phyloP scores from a whole-genome alignment of 768 basidiomycete species.

The Pulveroboletus sp. region DNA sequence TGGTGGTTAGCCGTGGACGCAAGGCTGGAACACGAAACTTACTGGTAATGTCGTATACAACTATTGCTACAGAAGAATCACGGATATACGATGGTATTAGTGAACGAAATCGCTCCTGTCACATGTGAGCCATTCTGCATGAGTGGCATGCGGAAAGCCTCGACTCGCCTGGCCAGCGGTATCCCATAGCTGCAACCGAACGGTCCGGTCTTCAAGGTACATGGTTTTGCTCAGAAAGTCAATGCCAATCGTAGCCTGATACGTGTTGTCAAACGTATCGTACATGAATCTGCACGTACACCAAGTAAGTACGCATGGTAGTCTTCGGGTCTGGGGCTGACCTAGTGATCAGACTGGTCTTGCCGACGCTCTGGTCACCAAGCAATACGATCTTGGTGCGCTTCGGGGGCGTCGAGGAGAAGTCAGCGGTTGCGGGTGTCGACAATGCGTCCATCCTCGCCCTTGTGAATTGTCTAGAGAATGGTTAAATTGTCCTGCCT shows the following conservation, averaged over 20 bases:
- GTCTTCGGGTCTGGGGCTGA: slow-evolving; percentile 35
- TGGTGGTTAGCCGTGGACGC: slow-evolving; percentile 2
- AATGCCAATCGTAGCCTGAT: slow-evolving; percentile 96
- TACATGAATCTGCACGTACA: slow-evolving; percentile 83
- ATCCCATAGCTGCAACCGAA: slow-evolving; percentile 97
- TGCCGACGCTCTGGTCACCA: slow-evolving; percentile 97
- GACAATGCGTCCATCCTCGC: slow-evolving; percentile 48
- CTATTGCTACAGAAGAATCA: slow-evolving; percentile 97
- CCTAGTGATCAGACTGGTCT: slow-evolving; percentile 98
- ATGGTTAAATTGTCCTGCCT: slow-evolving; percentile 24
- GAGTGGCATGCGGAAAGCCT: slow-evolving; percentile 1
- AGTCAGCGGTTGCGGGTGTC: slow-evolving; percentile 76
- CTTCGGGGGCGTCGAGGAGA: slow-evolving; percentile 86
- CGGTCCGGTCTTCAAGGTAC: slow-evolving; percentile 98
- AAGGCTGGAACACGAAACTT: slow-evolving; percentile 31
- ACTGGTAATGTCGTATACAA: slow-evolving; percentile 99
- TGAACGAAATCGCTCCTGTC: slow-evolving; percentile 92
- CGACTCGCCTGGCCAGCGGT: slow-evolving; percentile 85
- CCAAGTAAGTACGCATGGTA: slow-evolving; percentile 4
- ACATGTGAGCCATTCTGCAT: neutral
- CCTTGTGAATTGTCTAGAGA: neutral
- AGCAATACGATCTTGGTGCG: slow-evolving; percentile 96
- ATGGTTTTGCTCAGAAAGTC: slow-evolving; percentile 99
- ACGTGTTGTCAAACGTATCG: slow-evolving; percentile 99
- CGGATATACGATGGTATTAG: slow-evolving; percentile 98